Base-by-base conservation (phyloP, 2,329 filamentous ascomycete species). In the Fusarium scirpi region DNA sequence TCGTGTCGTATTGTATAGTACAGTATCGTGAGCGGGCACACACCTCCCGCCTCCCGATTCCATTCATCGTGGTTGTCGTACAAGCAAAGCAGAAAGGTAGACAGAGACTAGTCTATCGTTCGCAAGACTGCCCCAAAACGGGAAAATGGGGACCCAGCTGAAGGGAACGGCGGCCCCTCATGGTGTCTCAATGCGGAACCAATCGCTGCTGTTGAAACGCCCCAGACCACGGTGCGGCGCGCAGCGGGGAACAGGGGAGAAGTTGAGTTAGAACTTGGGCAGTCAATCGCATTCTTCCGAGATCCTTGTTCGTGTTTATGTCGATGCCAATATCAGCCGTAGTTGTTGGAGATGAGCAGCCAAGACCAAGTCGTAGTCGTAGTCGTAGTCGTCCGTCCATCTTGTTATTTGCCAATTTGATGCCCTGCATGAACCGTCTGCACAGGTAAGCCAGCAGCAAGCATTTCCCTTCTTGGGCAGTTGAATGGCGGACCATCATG, bases 101-200 rank as follows among this genome's bases (percentile, higher is more conserved):
- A 46, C 52, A 46, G 25, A 59, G 55, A 62, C 61, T 51, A 67
- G 49, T 60, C 67, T 68, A 44, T 72, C 77, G 24, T 69, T 78
- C 77, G 77, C 77, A 78, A 78, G 74, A 74, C 69, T 78, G 65
- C 66, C 77, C 77, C 69, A 49, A 78, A 78, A 73, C 54, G 58
- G 77, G 71, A 71, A 77, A 49, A 70, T 61, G 60, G 49, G 59
- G 58, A 58, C 54, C 72, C 62, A 69, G 55, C 54, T 64, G 59
- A 48, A 67, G 56, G 68, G 67, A 70, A 70, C 70, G 38, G 67
- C 44, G 13, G 61, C 60, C 67, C 66, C 62, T 73, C 70, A 70
- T 70, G 52, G 70, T 61, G 66, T 70, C 58, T 29, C 49, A 41
- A n/a, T 57, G 56, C 43, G 57, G 65, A 72, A 51, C 73, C 73